These are phyloP conservation scores for Ascocoryne sarcoides DNA, from an alignment of 2,329 filamentous ascomycete genomes.

Conservation along the genomic window DNA sequence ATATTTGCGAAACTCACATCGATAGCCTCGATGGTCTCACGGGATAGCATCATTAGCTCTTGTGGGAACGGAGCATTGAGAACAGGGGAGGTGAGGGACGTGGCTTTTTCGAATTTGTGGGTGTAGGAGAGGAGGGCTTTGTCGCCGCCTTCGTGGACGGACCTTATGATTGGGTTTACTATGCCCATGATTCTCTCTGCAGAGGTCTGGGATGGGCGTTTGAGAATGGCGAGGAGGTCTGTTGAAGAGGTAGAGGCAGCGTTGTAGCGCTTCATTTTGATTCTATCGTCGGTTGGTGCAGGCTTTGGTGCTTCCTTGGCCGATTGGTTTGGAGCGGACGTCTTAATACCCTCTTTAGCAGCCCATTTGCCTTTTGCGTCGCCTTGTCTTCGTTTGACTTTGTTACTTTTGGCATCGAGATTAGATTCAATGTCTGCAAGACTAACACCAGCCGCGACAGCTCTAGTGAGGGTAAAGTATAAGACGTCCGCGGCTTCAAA, in stretches of 20 bases:
- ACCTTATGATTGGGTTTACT: slow-evolving; percentile 83
- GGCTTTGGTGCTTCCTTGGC: slow-evolving; percentile 40
- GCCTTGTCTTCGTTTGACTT: slow-evolving; percentile 86
- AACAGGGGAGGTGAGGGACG: slow-evolving; percentile 79
- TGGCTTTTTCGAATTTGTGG: slow-evolving; percentile 96
- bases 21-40: slow-evolving; percentile 85
- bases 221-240: slow-evolving; percentile 65
- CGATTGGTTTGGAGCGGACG: slow-evolving; percentile 30
- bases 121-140: slow-evolving; percentile 85
- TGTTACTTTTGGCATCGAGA: slow-evolving; percentile 87
- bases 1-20: slow-evolving; percentile 94
- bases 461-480: slow-evolving; percentile 92
- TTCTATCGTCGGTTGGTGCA: slow-evolving; percentile 46
- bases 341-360: slow-evolving; percentile 64
- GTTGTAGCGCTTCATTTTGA: slow-evolving; percentile 75
- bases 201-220: slow-evolving; percentile 87
- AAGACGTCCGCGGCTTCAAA: slow-evolving; percentile 93
- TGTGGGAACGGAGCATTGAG: slow-evolving; percentile 81
- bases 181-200: slow-evolving; percentile 91
- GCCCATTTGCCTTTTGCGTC: slow-evolving; percentile 93
- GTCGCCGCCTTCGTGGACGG: slow-evolving; percentile 76
- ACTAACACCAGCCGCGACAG: slow-evolving; percentile 72
- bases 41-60: slow-evolving; percentile 73
- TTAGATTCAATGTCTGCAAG: slow-evolving; percentile 86
- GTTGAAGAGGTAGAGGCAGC: slow-evolving; percentile 53